Evolutionary conservation across 2,329 filamentous ascomycete species (phyloP), one percentile per base, ranked within the genome.

Genomic region (Lasiodiplodia sp.): DNA sequence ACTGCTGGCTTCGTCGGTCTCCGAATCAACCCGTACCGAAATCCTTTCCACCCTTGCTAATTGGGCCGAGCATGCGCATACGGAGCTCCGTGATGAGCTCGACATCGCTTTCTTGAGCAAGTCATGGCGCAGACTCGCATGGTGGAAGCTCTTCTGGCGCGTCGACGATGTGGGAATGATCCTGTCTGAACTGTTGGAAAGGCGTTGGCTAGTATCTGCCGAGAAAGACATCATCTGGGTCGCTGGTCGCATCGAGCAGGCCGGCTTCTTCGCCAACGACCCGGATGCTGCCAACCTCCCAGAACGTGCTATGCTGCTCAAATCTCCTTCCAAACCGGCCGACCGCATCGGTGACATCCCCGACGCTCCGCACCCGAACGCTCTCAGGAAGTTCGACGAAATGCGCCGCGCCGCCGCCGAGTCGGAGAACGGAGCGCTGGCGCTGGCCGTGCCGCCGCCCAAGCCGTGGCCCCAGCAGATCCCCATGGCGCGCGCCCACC

Each of bases 101-200:
- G 91, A 95, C 72, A 82, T 88, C 55, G 94, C 93, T 0, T 95
- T 97, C 73, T 84, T 87, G 0, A 89, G 92, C n/a, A 85, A 83
- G 21, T 85, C 89, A 49, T 97, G 95, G 95, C 87, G 88, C 31
- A 91, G 92, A 71, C 84, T 97, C 4, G 87, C 90, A 18, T 98
- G 95, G 94, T 97, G 93, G 91, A 97, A 97, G 78, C 86, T 98
- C 0, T 94, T 97, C 77, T 97, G 94, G 94, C 89, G 93, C 23
- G 94, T 96, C 28, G 95, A 98, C 76, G 95, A 97, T 74, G 93
- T 97, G 12, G 88, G 89, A 2, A 91, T 95, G 86, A 89, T 97
- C 67, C 90, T 92, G 2, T 88, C 89, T 0, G 92, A 96, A 73
- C 91, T 97, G 70, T 83, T 97, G 3, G 87, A 88, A 69, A 89